Conservation (phyloP, 805 yeast species). For the Lachancea thermotolerans region DNA sequence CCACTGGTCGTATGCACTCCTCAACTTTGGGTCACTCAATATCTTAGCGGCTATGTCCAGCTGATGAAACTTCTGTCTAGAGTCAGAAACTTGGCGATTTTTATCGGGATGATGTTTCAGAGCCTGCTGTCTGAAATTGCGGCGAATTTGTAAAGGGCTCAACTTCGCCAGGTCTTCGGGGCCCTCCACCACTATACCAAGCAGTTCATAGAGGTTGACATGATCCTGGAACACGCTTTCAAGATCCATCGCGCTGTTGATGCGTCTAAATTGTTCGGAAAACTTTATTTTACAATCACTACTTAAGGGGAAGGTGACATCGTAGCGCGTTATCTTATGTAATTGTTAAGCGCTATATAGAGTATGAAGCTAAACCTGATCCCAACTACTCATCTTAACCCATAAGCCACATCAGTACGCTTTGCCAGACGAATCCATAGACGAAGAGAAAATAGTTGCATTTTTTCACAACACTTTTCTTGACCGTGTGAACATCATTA, state of each 20-base stretch:
- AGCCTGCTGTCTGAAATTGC: conserved; percentile 19
- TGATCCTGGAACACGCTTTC: conserved; percentile 5
- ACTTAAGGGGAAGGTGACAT: not conserved
- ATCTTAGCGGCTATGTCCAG: conserved; percentile 24
- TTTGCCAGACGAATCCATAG: conserved; percentile 78
- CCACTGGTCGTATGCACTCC: conserved; percentile 24
- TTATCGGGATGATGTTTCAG: conserved; percentile 27
- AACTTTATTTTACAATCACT: not conserved
- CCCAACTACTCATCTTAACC: conserved; percentile 15
- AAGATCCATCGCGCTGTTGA: conserved; percentile 10
- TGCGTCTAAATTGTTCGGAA: not conserved
- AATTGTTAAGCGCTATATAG: no score
- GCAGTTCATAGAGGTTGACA: conserved; percentile 36
- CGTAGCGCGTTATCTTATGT: not conserved
- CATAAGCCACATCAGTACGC: conserved; percentile 68
- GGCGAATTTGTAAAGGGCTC: conserved; percentile 21
- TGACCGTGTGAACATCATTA: conserved; percentile 36
- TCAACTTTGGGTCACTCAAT: conserved; percentile 16
- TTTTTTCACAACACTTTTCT: conserved; percentile 63
- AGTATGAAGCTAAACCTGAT: no score
- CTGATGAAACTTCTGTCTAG: conserved; percentile 20
- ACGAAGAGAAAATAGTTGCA: conserved; percentile 82
- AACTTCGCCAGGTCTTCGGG: conserved; percentile 41
- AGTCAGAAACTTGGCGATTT: conserved; percentile 11
- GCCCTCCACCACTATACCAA: conserved; percentile 34